A percentile compares a stretch with the other conserved stretches of the same genome.
Conservation (phyloP, 2,329 filamentous ascomycete genomes). For the Trichoderma koningii region DNA sequence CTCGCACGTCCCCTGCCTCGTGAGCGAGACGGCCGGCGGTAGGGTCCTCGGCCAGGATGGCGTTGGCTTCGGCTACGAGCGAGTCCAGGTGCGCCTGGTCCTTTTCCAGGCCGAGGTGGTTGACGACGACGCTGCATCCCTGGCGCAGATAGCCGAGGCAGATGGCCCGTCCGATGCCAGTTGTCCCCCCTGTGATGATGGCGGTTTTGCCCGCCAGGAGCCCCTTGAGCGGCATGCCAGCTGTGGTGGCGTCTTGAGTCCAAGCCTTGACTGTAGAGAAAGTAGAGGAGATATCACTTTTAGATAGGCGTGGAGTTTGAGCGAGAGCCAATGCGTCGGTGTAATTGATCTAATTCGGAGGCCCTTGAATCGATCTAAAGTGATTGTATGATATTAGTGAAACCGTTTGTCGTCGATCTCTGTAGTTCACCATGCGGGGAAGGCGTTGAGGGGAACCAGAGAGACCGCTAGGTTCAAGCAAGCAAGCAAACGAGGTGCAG, state of each 20-base stretch:
- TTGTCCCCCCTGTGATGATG: slow-evolving; percentile 84
- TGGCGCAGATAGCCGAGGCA: slow-evolving; percentile 76
- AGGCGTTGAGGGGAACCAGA: not conserved
- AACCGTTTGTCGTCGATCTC: not conserved
- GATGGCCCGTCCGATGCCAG: slow-evolving; percentile 85
- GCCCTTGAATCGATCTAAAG: not conserved
- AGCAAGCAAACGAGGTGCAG: not conserved
- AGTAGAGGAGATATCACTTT: not conserved
- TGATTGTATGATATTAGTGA: not conserved
- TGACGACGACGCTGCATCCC: slow-evolving; percentile 77
- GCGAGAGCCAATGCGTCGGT: not conserved
- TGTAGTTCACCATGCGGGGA: slow-evolving; percentile 3
- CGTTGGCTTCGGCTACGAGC: slow-evolving; percentile 54
- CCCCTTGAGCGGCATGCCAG: slow-evolving; percentile 47
- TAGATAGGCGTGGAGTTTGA: not conserved
- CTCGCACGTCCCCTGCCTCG: slow-evolving; percentile 74
- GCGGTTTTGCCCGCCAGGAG: slow-evolving; percentile 75
- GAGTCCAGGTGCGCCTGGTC: slow-evolving; percentile 56
- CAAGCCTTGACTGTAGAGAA: not conserved
- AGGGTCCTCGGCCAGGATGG: slow-evolving; percentile 49
- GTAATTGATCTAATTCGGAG: not conserved
- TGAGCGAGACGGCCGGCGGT: slow-evolving; percentile 61
- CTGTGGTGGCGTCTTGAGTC: not conserved
- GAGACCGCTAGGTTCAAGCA: not conserved
- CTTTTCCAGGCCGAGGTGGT: slow-evolving; percentile 66